Evolutionary conservation across 2,329 filamentous ascomycete species (phyloP).

Genomic region (Chaetomium sp.): DNA sequence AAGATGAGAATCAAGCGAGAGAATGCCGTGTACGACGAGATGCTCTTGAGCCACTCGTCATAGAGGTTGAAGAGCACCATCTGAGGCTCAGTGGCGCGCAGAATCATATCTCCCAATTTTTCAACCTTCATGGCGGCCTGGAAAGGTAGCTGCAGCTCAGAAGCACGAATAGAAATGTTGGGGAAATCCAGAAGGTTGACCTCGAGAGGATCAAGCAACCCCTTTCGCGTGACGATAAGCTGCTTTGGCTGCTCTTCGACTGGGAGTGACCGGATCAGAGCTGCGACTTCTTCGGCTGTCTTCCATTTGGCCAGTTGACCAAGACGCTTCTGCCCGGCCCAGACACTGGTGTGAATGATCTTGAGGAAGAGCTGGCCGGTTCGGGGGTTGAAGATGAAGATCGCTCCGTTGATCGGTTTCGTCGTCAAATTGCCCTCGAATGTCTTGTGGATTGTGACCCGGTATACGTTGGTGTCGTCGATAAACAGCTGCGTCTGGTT

Average conservation of each 20-base stretch:
- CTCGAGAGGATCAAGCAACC: conserved; percentile 93
- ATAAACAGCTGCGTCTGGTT: conserved; percentile 99
- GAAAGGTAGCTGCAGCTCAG: conserved; percentile 95
- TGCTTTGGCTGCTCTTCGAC: conserved; percentile 99
- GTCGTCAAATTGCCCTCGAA: conserved; percentile 99
- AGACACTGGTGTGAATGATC: conserved; percentile 99
- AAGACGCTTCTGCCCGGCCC: conserved; percentile 98
- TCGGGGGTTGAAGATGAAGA: conserved; percentile 99
- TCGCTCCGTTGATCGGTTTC: conserved; percentile 98
- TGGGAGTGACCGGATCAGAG: conserved; percentile 89
- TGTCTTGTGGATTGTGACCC: conserved; percentile 99
- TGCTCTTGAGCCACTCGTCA: conserved; percentile 97
- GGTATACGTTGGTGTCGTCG: conserved; percentile 98
- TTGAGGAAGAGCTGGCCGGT: conserved; percentile 98
- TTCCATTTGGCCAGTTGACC: conserved; percentile 99
- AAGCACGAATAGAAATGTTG: conserved; percentile 97
- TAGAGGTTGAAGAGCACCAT: conserved; percentile 99
- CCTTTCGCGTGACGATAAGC: conserved; percentile 96
- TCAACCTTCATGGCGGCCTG: conserved; percentile 99
- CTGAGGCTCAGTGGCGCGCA: conserved; percentile 96
- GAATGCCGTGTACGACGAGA: conserved; percentile 98
- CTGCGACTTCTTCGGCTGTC: conserved; percentile 98
- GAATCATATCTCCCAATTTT: conserved; percentile 98
- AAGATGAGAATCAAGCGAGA: conserved; percentile 92
- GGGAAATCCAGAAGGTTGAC: conserved; percentile 98